These are phyloP conservation scores for Colletotrichum sp. DNA, from an alignment of 2,329 filamentous ascomycete species.

Conservation along the genomic window DNA sequence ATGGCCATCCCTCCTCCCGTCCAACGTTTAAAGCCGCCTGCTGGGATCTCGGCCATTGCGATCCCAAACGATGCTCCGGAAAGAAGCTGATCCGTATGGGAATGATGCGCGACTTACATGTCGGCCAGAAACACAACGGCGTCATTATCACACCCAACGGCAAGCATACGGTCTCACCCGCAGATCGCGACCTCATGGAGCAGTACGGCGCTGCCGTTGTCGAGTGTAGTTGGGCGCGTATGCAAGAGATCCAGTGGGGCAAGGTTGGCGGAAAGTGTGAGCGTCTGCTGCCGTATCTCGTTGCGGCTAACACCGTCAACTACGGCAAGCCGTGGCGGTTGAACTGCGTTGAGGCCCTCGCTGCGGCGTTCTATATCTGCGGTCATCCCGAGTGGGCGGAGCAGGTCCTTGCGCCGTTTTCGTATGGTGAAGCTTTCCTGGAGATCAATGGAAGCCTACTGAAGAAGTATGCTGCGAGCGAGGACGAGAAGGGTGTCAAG, in stretches of 20 bases:
- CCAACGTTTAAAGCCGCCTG: constrained; percentile 88
- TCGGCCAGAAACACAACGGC: constrained; percentile 90
- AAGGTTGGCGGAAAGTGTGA: constrained; percentile 95
- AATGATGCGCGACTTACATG: constrained; percentile 88
- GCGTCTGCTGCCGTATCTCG: constrained; percentile 88
- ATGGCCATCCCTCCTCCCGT: constrained; percentile 32
- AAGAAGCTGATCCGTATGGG: constrained; percentile 93
- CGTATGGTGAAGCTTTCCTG: constrained; percentile 86
- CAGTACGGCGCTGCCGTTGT: constrained; percentile 94
- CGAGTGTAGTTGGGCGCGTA: constrained; percentile 95
- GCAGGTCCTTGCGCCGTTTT: constrained; percentile 81
- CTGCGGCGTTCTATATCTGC: constrained; percentile 92
- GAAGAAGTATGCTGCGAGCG: constrained; percentile 83
- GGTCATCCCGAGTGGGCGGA: constrained; percentile 91
- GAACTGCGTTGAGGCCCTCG: constrained; percentile 95
- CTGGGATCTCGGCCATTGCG: constrained; percentile 98
- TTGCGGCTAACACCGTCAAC: constrained; percentile 96
- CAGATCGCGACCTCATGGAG: constrained; percentile 81
- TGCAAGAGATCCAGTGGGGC: constrained; percentile 87
- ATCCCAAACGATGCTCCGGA: constrained; percentile 94
- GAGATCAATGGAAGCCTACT: constrained; percentile 87
- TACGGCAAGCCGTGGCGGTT: constrained; percentile 95
- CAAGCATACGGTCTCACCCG: constrained; percentile 82
- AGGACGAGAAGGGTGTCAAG: constrained; percentile 82
- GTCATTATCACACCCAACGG: constrained; percentile 96